Evolutionary conservation across 441 rosid genomes (phyloP).

Genomic region (Codiaeum variegatum): DNA sequence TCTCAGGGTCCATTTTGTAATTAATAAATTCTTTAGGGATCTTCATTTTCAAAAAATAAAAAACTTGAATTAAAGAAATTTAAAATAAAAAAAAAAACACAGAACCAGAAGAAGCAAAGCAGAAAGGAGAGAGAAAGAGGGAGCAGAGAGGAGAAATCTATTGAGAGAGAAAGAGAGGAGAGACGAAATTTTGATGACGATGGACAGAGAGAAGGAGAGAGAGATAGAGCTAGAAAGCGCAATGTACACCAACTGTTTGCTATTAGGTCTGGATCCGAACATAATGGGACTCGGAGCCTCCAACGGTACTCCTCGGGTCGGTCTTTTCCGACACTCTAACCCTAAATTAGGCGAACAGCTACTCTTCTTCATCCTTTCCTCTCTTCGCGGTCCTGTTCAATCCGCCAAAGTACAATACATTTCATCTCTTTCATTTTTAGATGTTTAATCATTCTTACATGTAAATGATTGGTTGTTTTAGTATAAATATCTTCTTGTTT

Average conservation of each 20-base stretch:
- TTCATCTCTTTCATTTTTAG: neutral
- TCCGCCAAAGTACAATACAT: conserved; percentile 64
- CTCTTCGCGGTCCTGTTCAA: conserved; percentile 96
- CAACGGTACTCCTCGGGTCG: conserved; percentile 81
- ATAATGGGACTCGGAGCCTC: conserved; percentile 84
- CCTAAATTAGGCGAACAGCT: conserved; percentile 99
- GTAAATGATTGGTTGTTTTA: neutral
- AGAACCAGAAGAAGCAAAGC: conserved; percentile 20
- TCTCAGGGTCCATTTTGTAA: conserved; percentile 5
- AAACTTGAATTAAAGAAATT: conserved; percentile 13
- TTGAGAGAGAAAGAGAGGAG: conserved; percentile 18
- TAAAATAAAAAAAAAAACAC: conserved; percentile 11
- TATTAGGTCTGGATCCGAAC: conserved; percentile 92
- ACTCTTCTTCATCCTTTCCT: conserved; percentile 94
- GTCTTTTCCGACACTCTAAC: conserved; percentile 98
- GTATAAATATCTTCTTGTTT: conserved; percentile 11
- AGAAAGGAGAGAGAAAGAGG: neutral
- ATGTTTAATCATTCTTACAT: no score
- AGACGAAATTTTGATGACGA: conserved; percentile 55
- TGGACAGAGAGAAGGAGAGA: conserved; percentile 99
- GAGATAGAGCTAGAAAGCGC: conserved; percentile 99
- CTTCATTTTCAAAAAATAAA: conserved; percentile 24
- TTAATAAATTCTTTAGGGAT: conserved; percentile 22
- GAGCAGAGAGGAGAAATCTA: neutral
- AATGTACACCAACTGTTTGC: conserved; percentile 97